Evolutionary conservation across 495 filamentous ascomycete species (phyloP).

Genomic region (Letharia columbiana): DNA sequence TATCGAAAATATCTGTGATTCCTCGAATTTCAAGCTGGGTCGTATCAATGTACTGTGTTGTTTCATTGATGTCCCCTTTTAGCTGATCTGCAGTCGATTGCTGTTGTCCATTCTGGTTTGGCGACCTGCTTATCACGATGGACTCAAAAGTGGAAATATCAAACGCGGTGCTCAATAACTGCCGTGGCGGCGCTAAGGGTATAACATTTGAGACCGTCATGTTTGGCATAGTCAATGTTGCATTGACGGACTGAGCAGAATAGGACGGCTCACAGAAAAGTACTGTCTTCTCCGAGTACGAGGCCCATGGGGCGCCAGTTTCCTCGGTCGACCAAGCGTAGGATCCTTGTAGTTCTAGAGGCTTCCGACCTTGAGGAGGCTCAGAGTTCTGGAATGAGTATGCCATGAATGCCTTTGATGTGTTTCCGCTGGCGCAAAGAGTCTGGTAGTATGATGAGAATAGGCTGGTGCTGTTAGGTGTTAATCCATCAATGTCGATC

Average conservation of each 20-base stretch:
- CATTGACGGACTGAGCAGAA: constrained; percentile 28
- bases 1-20: background rate
- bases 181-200: constrained; percentile 19
- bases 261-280: constrained; percentile 37
- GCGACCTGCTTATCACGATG: constrained; percentile 18
- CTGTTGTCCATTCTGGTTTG: background rate
- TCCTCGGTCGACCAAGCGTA: no score
- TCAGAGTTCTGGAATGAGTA: background rate
- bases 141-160: constrained; percentile 33
- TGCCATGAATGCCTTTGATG: constrained; percentile 31
- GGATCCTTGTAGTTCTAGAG: background rate
- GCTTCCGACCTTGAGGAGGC: background rate
- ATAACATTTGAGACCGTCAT: constrained; percentile 12
- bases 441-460: background rate
- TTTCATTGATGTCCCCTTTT: constrained; percentile 13
- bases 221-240: constrained; percentile 24
- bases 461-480: background rate
- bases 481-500: background rate
- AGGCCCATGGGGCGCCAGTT: background rate
- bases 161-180: constrained; percentile 28
- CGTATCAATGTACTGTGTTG: background rate
- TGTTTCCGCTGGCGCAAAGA: constrained; percentile 19
- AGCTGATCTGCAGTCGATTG: background rate
- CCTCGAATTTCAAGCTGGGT: background rate
- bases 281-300: constrained; percentile 21